Percentiles rank a stretch among this genome's conserved stretches.
phyloP scores from a whole-genome alignment of 306 rosid species.

The Leucaena leucocephala region DNA sequence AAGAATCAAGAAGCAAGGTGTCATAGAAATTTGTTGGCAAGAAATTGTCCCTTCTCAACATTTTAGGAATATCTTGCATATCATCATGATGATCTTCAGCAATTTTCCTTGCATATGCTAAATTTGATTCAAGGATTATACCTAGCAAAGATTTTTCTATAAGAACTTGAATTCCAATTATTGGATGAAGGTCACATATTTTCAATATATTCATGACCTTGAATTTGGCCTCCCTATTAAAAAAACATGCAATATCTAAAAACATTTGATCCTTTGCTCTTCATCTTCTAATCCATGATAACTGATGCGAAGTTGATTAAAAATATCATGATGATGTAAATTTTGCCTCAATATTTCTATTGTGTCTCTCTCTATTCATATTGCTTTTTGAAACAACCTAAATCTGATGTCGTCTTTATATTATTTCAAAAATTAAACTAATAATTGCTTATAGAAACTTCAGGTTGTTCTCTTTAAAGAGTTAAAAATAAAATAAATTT shows the following conservation, averaged over 20 bases:
- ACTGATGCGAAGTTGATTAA: not conserved
- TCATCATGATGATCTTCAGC: not conserved
- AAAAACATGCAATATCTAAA: not conserved
- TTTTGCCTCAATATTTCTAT: not conserved
- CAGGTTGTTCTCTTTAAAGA: too few species aligned
- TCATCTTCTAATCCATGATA: conserved; percentile 3
- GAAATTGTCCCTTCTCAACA: not conserved
- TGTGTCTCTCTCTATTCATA: not conserved
- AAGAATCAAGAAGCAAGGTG: not conserved
- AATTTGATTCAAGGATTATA: not conserved
- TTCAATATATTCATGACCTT: not conserved
- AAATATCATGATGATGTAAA: not conserved
- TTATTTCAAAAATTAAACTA: too few species aligned
- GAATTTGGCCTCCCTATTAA: not conserved
- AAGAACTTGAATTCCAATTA: not conserved
- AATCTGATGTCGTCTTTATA: too few species aligned
- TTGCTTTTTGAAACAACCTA: too few species aligned
- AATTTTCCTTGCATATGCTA: not conserved
- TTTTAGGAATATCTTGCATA: not conserved
- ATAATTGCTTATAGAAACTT: too few species aligned
- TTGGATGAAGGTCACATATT: not conserved
- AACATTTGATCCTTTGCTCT: not conserved
- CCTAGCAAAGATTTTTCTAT: not conserved
- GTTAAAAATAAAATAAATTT: too few species aligned
- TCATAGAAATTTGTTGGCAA: not conserved